Base-by-base conservation (phyloP, 805 yeast species). In the Wickerhamiella allomyrinae region DNA sequence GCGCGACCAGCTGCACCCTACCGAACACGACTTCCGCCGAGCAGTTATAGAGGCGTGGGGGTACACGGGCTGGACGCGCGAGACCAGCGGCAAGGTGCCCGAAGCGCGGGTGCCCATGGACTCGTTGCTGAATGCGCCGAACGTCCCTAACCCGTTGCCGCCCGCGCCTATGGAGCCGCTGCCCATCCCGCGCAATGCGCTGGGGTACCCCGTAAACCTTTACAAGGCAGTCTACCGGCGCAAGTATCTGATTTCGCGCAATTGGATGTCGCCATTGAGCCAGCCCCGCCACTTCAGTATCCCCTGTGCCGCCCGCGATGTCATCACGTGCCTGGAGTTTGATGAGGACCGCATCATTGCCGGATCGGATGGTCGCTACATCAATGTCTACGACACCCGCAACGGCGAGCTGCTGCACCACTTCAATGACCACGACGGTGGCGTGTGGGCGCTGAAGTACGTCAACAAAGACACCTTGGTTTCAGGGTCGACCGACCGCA, bases 381-480 rank as follows among this genome's bases (percentile, higher is more conserved):
- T 91, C 47, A 77, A 83, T 48, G 77, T 91, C 7, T 85, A 83
- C 60, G 79, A 79, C 49, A 76, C 95, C 1, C 65, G 68, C 23
- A 74, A 81, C 1, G 96, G 96, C 5, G 63, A 65, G 34, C 66
- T 79, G 40, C 54, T 77, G 7, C 66, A 71, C 34, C 76, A 76
- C 5, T 67, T 91, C 35, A 67, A 70, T 34, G 96, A 95, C 7
- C 98, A 91, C 57, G 94, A 81, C 42, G 98, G 98, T 36, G 98
- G 98, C 31, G 98, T 91, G 5, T 91, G 98, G 98, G 97, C 98
- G 1, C 69, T 91, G 57, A 85, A 89, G 60, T 87, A 86, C 56
- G 68, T 73, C 42, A 86, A 83, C 19, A 52, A 54, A n/a, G 61
- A 60, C 42, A 84, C 86, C 7, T 67, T 91, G 36, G 94, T 89